A percentile compares a stretch with the other conserved stretches of the same genome.
phyloP scores from a whole-genome alignment of 2,329 filamentous ascomycete species.

The Fusarium subglutinans region DNA sequence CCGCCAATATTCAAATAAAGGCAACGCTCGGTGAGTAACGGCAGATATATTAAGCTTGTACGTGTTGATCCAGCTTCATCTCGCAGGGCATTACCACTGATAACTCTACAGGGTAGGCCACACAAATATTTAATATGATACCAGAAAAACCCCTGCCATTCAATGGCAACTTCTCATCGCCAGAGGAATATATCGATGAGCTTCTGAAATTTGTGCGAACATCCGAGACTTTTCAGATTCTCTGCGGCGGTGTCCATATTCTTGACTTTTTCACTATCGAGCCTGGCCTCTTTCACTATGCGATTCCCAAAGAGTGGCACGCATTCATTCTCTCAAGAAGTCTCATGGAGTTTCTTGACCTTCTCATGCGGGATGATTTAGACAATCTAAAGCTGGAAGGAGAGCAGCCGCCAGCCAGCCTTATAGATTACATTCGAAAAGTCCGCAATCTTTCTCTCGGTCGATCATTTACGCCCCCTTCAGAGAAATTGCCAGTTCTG shows the following conservation, averaged over 20 bases:
- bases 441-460: constrained; percentile 75
- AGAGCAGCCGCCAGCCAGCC: constrained; percentile 58
- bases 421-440: constrained; percentile 77
- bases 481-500: constrained; percentile 63
- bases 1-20: not conserved
- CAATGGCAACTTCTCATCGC: constrained; percentile 71
- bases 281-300: constrained; percentile 80
- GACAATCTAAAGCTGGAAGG: constrained; percentile 45
- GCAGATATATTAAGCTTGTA: not conserved
- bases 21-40: not conserved
- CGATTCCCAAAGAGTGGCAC: constrained; percentile 84
- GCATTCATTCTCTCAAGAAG: constrained; percentile 76
- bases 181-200: constrained; percentile 81
- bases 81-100: not conserved
- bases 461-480: constrained; percentile 64
- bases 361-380: constrained; percentile 83
- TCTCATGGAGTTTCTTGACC: constrained; percentile 79
- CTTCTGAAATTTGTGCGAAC: constrained; percentile 80
- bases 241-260: constrained; percentile 98
- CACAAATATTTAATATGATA: constrained; percentile 50
- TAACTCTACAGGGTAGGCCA: constrained; percentile 34
- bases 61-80: not conserved
- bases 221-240: constrained; percentile 80
- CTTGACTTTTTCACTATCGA: constrained; percentile 93
- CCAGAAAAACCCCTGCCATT: constrained; percentile 72